Percentiles rank a stretch among this genome's conserved stretches.
These are phyloP conservation scores for Niveomyces coronatus DNA, from an alignment of 2,329 filamentous ascomycete species.

Conservation along the genomic window DNA sequence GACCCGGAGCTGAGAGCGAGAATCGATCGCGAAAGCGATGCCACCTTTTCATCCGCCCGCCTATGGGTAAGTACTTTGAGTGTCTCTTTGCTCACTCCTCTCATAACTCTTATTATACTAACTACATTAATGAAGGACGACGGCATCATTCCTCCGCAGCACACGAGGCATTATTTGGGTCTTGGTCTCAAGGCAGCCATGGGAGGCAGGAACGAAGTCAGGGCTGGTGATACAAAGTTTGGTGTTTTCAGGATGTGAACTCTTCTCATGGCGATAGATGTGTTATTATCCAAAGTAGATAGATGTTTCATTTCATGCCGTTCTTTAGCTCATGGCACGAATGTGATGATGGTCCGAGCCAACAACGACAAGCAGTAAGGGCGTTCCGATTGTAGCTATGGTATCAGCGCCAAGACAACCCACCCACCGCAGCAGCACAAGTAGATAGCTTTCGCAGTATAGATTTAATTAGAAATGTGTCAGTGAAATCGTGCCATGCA, in stretches of 20 bases:
- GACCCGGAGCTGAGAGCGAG: constrained; percentile 72
- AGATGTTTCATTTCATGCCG: too few relatives aligned
- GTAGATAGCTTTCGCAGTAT: too few relatives aligned
- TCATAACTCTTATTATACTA: too few relatives aligned
- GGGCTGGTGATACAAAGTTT: constrained; percentile 56
- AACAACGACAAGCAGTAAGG: too few relatives aligned
- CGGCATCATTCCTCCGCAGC: constrained; percentile 67
- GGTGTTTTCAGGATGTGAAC: constrained; percentile 73
- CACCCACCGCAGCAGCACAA: too few relatives aligned
- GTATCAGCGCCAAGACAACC: too few relatives aligned
- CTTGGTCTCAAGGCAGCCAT: constrained; percentile 63
- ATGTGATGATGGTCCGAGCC: too few relatives aligned
- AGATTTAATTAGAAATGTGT: too few relatives aligned
- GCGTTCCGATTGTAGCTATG: too few relatives aligned
- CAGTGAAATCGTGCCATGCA: neutral
- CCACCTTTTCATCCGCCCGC: constrained; percentile 76
- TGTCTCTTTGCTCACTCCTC: too few relatives aligned
- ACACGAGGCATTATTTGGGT: constrained; percentile 63
- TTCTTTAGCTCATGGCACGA: too few relatives aligned
- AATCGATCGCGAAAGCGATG: constrained; percentile 85
- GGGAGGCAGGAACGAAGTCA: constrained; percentile 53
- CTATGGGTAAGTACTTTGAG: constrained; percentile 64
- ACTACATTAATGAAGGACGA: constrained; percentile 46
- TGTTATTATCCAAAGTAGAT: neutral
- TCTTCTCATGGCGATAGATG: too few relatives aligned